Conservation (phyloP, 495 filamentous ascomycete species). For the Neurospora intermedia region DNA sequence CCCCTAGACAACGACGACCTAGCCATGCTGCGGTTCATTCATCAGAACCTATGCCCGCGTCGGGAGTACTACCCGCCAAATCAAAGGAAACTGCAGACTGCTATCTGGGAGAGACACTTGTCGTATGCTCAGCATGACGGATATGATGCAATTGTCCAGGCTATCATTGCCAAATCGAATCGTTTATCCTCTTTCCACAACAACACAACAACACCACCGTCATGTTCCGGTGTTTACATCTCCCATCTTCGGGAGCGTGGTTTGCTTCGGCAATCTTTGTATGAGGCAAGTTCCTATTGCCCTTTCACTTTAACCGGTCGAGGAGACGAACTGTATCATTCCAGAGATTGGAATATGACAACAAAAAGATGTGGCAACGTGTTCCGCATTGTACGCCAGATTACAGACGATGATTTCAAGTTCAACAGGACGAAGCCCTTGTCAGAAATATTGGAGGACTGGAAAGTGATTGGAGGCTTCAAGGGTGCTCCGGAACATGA, state of each 20-base stretch:
- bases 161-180: not conserved
- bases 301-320: not conserved
- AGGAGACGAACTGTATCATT: not conserved
- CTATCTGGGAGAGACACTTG: not conserved
- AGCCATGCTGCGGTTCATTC: not conserved
- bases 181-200: not conserved
- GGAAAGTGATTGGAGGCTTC: not conserved
- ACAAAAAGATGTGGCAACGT: not conserved
- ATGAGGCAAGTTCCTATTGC: not conserved
- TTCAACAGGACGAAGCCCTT: not conserved
- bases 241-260: not conserved
- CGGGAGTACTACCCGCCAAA: conserved; percentile 2
- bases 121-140: conserved; percentile 3
- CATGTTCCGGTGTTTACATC: not conserved
- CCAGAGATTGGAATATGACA: not conserved
- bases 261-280: not conserved
- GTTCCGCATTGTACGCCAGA: not conserved
- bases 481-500: not conserved
- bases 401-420: not conserved
- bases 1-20: not conserved
- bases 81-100: not conserved
- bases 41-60: not conserved
- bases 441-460: not conserved
- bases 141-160: not conserved
- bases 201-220: not conserved